Evolutionary conservation across 1,284 basidiomycete species (phyloP).

Genomic region (Rhodotorula sp.): DNA sequence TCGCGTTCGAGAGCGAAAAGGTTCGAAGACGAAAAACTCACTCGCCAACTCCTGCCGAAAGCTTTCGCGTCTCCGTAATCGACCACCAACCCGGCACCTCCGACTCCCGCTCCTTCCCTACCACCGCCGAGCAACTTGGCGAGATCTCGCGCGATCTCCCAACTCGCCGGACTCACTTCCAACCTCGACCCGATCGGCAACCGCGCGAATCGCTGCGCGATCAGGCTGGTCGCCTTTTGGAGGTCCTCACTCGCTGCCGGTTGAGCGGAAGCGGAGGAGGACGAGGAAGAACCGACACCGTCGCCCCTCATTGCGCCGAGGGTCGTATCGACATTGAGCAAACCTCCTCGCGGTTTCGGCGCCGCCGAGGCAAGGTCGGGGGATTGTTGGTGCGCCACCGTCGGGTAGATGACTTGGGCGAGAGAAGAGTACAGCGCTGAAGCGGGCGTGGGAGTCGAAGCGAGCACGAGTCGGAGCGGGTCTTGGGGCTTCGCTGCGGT

Average conservation of each 20-base stretch:
- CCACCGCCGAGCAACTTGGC: conserved; percentile 59
- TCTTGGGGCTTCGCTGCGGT: conserved; percentile 3
- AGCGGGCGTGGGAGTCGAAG: conserved; percentile 39
- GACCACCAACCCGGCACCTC: conserved; percentile 77
- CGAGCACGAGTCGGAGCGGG: conserved; percentile 41
- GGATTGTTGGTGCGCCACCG: not conserved
- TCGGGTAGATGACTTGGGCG: conserved; percentile 11
- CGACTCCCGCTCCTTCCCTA: conserved; percentile 62
- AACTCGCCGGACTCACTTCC: conserved; percentile 73
- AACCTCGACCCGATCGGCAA: conserved; percentile 67
- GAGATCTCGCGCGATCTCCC: conserved; percentile 64
- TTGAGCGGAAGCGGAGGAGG: conserved; percentile 65
- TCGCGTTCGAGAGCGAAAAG: too few relatives aligned
- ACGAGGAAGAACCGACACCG: not conserved
- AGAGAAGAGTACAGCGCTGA: conserved; percentile 39
- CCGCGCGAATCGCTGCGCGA: conserved; percentile 57
- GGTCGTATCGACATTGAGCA: conserved; percentile 37
- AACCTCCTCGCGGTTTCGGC: not conserved
- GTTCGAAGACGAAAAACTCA: conserved; percentile 14
- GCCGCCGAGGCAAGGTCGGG: conserved; percentile 2
- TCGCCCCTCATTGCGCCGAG: conserved; percentile 5
- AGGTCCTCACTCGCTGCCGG: conserved; percentile 58
- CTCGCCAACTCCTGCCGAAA: conserved; percentile 63
- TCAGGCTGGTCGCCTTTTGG: conserved; percentile 6
- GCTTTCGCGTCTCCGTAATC: conserved; percentile 82